phyloP scores from a whole-genome alignment of 495 filamentous ascomycete species.

The Talaromyces ruber region DNA sequence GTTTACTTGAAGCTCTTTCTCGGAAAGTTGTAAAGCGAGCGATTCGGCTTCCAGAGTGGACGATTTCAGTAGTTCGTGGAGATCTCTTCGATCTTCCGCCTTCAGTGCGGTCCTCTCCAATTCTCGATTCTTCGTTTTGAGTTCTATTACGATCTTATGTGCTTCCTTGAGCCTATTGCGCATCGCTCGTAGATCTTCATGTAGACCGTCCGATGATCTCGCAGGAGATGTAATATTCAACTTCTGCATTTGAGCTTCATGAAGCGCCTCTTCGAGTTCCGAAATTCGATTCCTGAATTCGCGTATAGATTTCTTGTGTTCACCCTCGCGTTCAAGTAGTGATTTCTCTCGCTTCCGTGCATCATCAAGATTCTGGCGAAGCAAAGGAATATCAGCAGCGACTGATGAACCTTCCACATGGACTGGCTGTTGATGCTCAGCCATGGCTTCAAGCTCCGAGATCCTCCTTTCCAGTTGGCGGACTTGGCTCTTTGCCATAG shows the following conservation, averaged over 20 bases:
- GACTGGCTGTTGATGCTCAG: constrained; percentile 23
- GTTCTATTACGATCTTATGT: constrained; percentile 49
- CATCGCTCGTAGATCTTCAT: constrained; percentile 53
- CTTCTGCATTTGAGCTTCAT: constrained; percentile 43
- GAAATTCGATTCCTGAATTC: constrained; percentile 46
- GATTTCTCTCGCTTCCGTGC: constrained; percentile 56
- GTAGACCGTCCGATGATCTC: constrained; percentile 44
- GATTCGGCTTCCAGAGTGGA: constrained; percentile 61
- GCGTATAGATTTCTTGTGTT: constrained; percentile 46
- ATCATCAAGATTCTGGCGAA: constrained; percentile 53
- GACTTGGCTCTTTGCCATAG: constrained; percentile 41
- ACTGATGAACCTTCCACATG: constrained; percentile 29
- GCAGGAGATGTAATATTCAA: constrained; percentile 35
- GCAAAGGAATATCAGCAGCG: constrained; percentile 47
- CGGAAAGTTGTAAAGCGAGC: constrained; percentile 47
- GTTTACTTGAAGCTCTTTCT: constrained; percentile 40
- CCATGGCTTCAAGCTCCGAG: constrained; percentile 47
- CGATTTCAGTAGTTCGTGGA: constrained; percentile 56
- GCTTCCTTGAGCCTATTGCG: constrained; percentile 55
- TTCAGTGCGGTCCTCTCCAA: constrained; percentile 36
- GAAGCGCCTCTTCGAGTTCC: constrained; percentile 48
- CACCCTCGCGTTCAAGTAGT: constrained; percentile 52
- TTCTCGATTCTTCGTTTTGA: constrained; percentile 41
- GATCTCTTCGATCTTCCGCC: constrained; percentile 55
- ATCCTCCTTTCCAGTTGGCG: constrained; percentile 52